Conservation (phyloP, 164 flowering plant genomes). For the Umbellularia californica region DNA sequence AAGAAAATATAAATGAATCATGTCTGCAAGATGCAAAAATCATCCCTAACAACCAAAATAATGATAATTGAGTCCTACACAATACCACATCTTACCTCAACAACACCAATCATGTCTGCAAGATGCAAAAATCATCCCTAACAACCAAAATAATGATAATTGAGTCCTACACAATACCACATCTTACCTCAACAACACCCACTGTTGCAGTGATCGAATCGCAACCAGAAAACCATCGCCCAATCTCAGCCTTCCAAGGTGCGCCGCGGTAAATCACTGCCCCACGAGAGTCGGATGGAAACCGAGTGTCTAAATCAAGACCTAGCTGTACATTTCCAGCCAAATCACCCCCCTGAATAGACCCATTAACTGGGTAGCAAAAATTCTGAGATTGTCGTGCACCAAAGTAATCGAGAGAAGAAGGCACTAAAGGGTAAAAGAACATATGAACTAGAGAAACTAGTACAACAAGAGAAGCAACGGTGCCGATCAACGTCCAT, state of each 20-base stretch:
- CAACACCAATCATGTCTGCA: conserved; percentile 29
- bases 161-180: not conserved
- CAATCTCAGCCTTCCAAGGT: conserved; percentile 85
- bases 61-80: not conserved
- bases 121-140: not conserved
- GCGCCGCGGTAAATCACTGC: conserved; percentile 80
- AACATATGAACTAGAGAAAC: conserved; percentile 63
- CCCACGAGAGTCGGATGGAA: conserved; percentile 52
- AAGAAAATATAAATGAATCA: not conserved
- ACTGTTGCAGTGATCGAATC: conserved; percentile 41
- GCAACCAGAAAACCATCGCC: conserved; percentile 85
- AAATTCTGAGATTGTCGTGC: conserved; percentile 30
- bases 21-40: not conserved
- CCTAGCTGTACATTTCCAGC: conserved; percentile 11
- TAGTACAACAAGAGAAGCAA: conserved; percentile 48
- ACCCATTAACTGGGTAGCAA: conserved; percentile 38
- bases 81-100: conserved; percentile 50
- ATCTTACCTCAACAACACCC: conserved; percentile 59
- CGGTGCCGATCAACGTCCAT: conserved; percentile 51
- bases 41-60: not conserved
- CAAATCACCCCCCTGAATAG: conserved; percentile 21
- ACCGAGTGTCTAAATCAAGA: conserved; percentile 32
- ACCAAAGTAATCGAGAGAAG: conserved; percentile 42
- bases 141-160: not conserved
- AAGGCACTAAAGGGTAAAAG: conserved; percentile 53